Evolutionary conservation across 2,329 filamentous ascomycete species (phyloP).

Genomic region (Alternaria atra): DNA sequence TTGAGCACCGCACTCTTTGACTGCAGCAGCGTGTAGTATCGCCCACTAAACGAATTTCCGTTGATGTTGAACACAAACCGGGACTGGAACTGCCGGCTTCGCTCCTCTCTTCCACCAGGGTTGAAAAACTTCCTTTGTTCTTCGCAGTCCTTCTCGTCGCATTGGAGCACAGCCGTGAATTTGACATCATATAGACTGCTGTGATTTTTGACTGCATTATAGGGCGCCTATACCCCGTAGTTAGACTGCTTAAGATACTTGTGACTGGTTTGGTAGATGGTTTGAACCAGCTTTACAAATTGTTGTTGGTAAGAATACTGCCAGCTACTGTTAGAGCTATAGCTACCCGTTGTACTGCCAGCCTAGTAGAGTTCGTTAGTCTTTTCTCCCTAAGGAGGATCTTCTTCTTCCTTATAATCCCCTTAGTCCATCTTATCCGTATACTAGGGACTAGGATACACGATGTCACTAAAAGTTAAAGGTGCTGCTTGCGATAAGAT

Average conservation of each 20-base stretch:
- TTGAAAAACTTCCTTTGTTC: too few species aligned
- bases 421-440: too few species aligned
- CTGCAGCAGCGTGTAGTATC: constrained; percentile 27
- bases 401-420: too few species aligned
- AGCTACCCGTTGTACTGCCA: constrained; percentile 64
- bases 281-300: constrained; percentile 52
- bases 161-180: too few species aligned
- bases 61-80: constrained; percentile 29
- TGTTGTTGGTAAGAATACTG: constrained; percentile 58
- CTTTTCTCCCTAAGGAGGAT: constrained; percentile 59
- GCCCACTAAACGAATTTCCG: constrained; percentile 31
- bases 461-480: constrained; percentile 59
- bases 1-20: constrained; percentile 33
- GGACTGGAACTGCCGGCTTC: constrained; percentile 12
- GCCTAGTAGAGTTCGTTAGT: constrained; percentile 65
- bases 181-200: too few species aligned
- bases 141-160: too few species aligned
- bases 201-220: constrained; percentile 23
- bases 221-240: not conserved
- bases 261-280: constrained; percentile 18
- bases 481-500: constrained; percentile 58
- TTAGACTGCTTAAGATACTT: constrained; percentile 11
- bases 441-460: too few species aligned
- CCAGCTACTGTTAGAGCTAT: constrained; percentile 51
- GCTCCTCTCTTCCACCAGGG: constrained; percentile 5